Percentiles rank a stretch among this genome's conserved stretches.
Evolutionary conservation across 768 basidiomycete genomes (phyloP).

Genomic region (Tricholoma flavovirens): DNA sequence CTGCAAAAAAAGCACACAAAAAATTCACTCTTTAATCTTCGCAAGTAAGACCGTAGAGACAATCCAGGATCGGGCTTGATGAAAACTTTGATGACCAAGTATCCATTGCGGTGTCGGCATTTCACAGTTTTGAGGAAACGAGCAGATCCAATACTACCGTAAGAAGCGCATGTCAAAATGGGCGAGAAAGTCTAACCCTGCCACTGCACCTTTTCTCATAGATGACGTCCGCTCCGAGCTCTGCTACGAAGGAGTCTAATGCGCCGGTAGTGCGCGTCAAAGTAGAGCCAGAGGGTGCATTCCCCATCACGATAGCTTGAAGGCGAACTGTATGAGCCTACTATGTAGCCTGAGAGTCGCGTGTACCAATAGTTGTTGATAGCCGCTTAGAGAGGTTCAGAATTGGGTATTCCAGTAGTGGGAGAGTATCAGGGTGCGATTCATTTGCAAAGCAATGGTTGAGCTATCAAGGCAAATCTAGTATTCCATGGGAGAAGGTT

Average conservation of each 20-base stretch:
- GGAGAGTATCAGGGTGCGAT: background rate
- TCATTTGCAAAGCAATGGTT: background rate
- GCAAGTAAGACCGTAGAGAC: conserved; percentile 67
- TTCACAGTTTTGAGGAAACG: conserved; percentile 72
- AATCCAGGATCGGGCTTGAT: conserved; percentile 89
- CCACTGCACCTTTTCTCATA: conserved; percentile 83
- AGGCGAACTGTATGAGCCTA: background rate
- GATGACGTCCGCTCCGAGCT: conserved; percentile 79
- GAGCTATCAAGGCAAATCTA: background rate
- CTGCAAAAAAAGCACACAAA: conserved; percentile 5
- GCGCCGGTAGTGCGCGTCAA: conserved; percentile 73
- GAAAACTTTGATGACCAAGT: conserved; percentile 89
- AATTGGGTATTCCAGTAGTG: background rate
- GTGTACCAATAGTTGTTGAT: background rate
- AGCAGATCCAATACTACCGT: conserved; percentile 21
- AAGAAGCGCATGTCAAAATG: background rate
- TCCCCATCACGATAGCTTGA: conserved; percentile 54
- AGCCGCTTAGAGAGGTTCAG: background rate
- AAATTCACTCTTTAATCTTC: conserved; percentile 66
- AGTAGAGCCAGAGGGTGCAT: conserved; percentile 64
- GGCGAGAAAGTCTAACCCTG: background rate
- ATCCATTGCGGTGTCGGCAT: conserved; percentile 78
- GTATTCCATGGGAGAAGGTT: too few species aligned
- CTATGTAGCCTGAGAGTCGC: background rate
- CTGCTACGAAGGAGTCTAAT: conserved; percentile 85